Conservation (phyloP, 169 alveolate genomes). For the Neospora caninum region DNA sequence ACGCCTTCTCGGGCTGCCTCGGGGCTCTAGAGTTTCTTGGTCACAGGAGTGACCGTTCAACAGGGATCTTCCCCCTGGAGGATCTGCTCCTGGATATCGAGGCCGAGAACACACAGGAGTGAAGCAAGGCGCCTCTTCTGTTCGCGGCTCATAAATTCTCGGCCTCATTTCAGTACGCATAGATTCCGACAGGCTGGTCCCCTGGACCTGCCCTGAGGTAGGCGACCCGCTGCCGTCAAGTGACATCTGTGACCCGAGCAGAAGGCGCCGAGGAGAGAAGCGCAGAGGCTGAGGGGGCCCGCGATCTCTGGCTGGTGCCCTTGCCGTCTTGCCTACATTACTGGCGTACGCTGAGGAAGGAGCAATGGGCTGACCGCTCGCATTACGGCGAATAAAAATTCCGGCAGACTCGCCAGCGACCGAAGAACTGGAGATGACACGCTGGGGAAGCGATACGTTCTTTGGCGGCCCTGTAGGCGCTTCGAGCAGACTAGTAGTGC, state of each 20-base stretch:
- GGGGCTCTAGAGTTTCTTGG: neutral
- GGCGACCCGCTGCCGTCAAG: neutral
- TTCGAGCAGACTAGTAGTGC: neutral
- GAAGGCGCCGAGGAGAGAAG: neutral
- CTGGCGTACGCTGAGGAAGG: neutral
- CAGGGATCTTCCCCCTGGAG: neutral
- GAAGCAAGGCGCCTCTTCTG: slow-evolving; percentile 28
- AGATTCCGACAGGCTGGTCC: neutral
- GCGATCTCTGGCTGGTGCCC: neutral
- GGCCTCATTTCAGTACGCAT: neutral
- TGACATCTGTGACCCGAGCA: neutral
- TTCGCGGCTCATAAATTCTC: neutral
- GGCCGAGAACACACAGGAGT: neutral
- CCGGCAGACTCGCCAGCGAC: neutral
- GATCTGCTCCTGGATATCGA: neutral
- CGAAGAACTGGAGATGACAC: neutral
- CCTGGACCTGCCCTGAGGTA: too few species aligned
- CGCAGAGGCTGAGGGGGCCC: neutral
- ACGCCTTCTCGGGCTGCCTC: neutral
- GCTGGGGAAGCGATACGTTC: neutral
- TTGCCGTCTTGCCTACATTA: neutral
- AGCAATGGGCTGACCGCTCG: neutral
- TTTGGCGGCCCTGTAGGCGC: neutral
- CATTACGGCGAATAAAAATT: neutral
- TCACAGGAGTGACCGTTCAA: neutral